These are phyloP conservation scores for Ambrosiella beaveri DNA, from an alignment of 2,329 filamentous ascomycete genomes.

Conservation along the genomic window DNA sequence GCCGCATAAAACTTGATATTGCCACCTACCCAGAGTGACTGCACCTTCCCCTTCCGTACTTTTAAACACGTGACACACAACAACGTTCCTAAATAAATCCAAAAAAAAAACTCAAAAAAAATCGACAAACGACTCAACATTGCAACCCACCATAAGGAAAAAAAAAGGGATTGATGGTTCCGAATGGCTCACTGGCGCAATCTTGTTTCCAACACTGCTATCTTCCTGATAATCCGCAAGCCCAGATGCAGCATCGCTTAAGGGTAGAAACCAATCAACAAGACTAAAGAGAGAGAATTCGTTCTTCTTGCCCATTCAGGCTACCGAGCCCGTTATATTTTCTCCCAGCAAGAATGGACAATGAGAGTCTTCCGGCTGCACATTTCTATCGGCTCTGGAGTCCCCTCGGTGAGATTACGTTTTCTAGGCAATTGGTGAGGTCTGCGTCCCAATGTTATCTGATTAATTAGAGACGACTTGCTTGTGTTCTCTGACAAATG, in stretches of 20 bases:
- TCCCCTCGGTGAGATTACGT: background rate
- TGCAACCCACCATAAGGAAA: background rate
- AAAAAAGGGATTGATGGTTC: background rate
- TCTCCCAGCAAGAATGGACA: too few relatives aligned
- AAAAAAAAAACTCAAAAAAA: background rate
- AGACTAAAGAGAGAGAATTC: background rate
- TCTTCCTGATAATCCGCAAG: background rate
- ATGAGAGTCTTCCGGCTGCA: background rate
- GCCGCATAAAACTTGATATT: background rate
- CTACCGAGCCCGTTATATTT: too few relatives aligned
- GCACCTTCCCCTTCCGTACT: background rate
- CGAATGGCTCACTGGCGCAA: background rate
- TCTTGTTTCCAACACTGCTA: background rate
- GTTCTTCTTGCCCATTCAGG: too few relatives aligned
- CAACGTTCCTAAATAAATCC: background rate
- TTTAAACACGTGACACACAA: background rate
- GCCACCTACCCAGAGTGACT: background rate
- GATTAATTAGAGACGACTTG: too few relatives aligned
- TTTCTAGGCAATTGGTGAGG: background rate
- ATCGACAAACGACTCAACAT: background rate
- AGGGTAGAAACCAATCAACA: background rate
- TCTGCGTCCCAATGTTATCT: too few relatives aligned
- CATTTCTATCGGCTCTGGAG: background rate
- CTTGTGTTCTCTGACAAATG: too few relatives aligned
- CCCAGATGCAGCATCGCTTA: background rate